Percentiles rank a stretch among this genome's conserved stretches.
Conservation (phyloP, 345 rosid species). For the Psidium friedrichsthalianum region DNA sequence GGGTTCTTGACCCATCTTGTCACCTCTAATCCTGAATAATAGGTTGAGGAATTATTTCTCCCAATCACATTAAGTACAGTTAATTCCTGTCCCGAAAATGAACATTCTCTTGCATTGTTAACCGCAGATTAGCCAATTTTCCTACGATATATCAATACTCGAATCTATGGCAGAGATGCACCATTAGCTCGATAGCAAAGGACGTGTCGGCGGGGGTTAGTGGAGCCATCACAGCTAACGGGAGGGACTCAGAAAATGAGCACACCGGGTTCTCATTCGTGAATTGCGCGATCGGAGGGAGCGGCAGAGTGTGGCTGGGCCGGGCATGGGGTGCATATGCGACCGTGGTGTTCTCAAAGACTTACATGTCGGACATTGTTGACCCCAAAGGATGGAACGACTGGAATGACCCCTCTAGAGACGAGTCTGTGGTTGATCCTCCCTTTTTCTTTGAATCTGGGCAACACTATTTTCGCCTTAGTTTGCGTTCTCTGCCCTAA, state of each 20-base stretch:
- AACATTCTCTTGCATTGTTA: not conserved
- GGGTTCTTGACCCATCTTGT: too few species aligned
- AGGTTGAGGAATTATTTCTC: not conserved
- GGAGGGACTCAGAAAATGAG: conserved; percentile 29
- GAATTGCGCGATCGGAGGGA: conserved; percentile 44
- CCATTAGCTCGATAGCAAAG: conserved; percentile 32
- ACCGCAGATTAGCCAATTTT: not conserved
- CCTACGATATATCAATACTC: not conserved
- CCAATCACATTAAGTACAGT: not conserved
- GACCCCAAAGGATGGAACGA: conserved; percentile 68
- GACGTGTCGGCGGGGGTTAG: conserved; percentile 11
- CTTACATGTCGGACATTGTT: conserved; percentile 48
- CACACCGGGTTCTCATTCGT: conserved; percentile 68
- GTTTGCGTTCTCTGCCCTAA: not conserved
- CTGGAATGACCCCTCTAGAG: conserved; percentile 47
- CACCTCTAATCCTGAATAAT: too few species aligned
- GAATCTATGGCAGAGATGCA: conserved; percentile 25
- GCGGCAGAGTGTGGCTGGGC: conserved; percentile 63
- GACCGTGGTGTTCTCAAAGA: conserved; percentile 49
- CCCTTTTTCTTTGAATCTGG: not conserved
- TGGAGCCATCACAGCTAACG: conserved; percentile 51
- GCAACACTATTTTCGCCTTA: not conserved
- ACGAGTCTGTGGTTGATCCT: conserved; percentile 33
- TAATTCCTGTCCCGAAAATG: not conserved
- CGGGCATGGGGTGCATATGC: conserved; percentile 70